These are phyloP conservation scores for Tetracentron sinense DNA, from an alignment of 164 flowering plant species.

Conservation along the genomic window DNA sequence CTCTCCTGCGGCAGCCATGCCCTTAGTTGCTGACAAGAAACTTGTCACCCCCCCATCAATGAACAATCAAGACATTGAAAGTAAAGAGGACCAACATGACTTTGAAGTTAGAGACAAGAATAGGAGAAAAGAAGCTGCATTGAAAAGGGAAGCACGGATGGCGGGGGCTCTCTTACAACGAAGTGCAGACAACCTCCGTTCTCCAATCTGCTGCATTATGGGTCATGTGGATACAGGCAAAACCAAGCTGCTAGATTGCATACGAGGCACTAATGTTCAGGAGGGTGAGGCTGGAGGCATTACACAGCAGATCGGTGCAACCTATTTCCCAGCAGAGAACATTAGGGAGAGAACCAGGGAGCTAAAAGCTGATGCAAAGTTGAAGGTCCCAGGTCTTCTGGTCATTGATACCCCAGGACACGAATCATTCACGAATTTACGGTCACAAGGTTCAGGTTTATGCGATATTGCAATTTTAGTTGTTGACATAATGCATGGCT, in stretches of 20 bases:
- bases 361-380: constrained; percentile 85
- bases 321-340: constrained; percentile 95
- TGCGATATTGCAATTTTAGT: constrained; percentile 98
- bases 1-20: constrained; percentile 25
- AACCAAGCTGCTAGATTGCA: constrained; percentile 94
- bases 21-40: constrained; percentile 24
- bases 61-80: constrained; percentile 29
- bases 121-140: constrained; percentile 33
- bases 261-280: constrained; percentile 96
- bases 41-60: constrained; percentile 18
- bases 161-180: constrained; percentile 31
- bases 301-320: constrained; percentile 98
- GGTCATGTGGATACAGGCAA: constrained; percentile 99
- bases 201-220: constrained; percentile 99
- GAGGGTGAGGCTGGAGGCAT: constrained; percentile 99
- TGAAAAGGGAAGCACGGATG: constrained; percentile 26
- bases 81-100: constrained; percentile 27
- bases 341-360: constrained; percentile 92
- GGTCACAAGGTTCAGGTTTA: constrained; percentile 93
- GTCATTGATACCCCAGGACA: constrained; percentile 99
- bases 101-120: constrained; percentile 27
- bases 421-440: constrained; percentile 84
- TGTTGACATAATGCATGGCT: constrained; percentile 98
- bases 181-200: constrained; percentile 63
- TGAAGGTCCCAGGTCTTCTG: constrained; percentile 88